Base-by-base conservation (phyloP, 192 early-diverging fungal species). In the Lunasporangiospora selenospora region DNA sequence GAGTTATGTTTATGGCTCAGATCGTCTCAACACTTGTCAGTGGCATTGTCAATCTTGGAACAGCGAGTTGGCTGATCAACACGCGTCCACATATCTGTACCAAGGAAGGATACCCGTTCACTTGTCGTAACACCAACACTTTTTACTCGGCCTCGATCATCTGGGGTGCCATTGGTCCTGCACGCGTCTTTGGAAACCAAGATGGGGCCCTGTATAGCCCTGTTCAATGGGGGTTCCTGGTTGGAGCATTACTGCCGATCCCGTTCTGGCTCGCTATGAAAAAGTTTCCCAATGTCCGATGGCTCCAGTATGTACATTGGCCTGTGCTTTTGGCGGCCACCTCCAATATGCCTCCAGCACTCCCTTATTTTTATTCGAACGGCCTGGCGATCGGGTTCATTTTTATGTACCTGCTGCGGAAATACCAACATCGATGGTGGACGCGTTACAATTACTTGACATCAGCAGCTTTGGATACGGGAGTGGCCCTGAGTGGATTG, bases 101-200 rank as follows among this genome's bases (percentile, higher is more conserved):
- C 13, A 9, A 48, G 1, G 51, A 1, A 0, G 79, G 58, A 0
- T 59, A 56, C 27, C 81, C 83, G 10, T 85, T 78, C 47, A 75
- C 77, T 18, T 85, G 83, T 39, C 65, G 46, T 39, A 31, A 23
- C 21, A 41, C 62, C 9, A 29, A 4, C n/a, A 75, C 67, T 10
- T 81, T 88, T 43, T 79, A 85, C 60, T 79, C 81, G n/a, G 87
- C 87, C 15, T 75, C 83, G 12, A 75, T 87, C 24, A 77, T 84
- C 18, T 90, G 83, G 83, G 89, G 89, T 31, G 80, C 79, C n/a
- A 75, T 89, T 51, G 84, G 79, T 19, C 87, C 87, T 3, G 54
- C 58, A 30, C 63, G 67, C 23, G 73, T 88, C 51, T 88, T 85
- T 58, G 76, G 76, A 12, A 34, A 32, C 47, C 49, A 57, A 32